These are phyloP conservation scores for Hyphodiscus sp. DNA, from an alignment of 2,329 filamentous ascomycete species.

Conservation along the genomic window DNA sequence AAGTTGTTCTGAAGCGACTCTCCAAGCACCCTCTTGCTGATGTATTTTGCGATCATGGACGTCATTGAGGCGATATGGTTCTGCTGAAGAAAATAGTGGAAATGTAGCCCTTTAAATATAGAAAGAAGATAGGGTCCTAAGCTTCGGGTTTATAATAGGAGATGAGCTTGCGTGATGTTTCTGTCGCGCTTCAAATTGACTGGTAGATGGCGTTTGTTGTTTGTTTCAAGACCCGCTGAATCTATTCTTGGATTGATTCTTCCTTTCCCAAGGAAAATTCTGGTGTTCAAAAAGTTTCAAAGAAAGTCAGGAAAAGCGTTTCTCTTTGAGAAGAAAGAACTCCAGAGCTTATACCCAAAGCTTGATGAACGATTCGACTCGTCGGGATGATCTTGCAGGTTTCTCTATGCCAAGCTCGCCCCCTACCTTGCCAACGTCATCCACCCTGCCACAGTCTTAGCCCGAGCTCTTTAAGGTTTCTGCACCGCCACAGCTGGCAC, in stretches of 20 bases:
- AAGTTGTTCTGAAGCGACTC: conserved; percentile 53
- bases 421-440: background rate
- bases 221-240: conserved; percentile 18
- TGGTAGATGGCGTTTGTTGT: conserved; percentile 13
- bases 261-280: conserved; percentile 3
- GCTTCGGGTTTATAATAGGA: conserved; percentile 5
- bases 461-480: background rate
- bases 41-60: conserved; percentile 44
- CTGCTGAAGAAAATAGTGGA: background rate
- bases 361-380: background rate
- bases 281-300: background rate
- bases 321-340: background rate
- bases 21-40: conserved; percentile 50
- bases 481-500: background rate
- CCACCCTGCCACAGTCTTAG: background rate
- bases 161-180: conserved; percentile 11
- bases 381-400: background rate
- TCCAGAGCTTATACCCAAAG: background rate
- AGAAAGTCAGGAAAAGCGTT: background rate
- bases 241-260: background rate
- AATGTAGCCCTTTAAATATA: conserved; percentile 12
- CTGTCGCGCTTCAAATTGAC: conserved; percentile 11
- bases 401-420: background rate
- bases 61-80: conserved; percentile 40
- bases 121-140: conserved; percentile 4